These are phyloP conservation scores for Saturnispora mendoncae DNA, from an alignment of 805 yeast genomes.

Conservation along the genomic window DNA sequence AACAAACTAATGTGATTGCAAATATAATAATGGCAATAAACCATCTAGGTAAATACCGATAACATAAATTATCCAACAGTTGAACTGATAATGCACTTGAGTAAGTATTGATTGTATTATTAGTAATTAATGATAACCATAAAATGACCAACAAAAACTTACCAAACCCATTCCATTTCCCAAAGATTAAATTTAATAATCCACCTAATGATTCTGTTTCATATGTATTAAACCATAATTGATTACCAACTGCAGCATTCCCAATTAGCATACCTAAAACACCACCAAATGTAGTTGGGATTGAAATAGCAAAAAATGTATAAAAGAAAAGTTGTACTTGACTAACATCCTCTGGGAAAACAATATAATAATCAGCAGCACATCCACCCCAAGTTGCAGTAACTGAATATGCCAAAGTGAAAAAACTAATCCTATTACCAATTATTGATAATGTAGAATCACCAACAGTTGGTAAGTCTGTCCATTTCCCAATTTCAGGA, in stretches of 20 bases:
- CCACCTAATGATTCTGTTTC: conserved; percentile 65
- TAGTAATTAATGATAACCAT: conserved; percentile 68
- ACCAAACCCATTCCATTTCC: conserved; percentile 69
- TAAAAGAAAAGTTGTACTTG: conserved; percentile 44
- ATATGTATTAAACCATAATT: conserved; percentile 52
- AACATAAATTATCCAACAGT: conserved; percentile 39
- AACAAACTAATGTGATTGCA: conserved; percentile 54
- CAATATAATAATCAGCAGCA: conserved; percentile 75
- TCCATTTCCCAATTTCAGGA: conserved; percentile 31
- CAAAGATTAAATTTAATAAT: conserved; percentile 52
- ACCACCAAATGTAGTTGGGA: conserved; percentile 74
- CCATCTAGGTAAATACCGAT: conserved; percentile 70
- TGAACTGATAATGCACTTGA: conserved; percentile 78
- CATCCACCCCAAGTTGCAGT: conserved; percentile 88
- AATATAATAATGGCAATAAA: conserved; percentile 59
- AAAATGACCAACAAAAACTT: conserved; percentile 63
- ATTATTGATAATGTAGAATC: conserved; percentile 33
- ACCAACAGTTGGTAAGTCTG: conserved; percentile 30
- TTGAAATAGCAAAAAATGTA: conserved; percentile 56
- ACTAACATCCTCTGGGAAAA: conserved; percentile 66
- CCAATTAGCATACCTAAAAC: conserved; percentile 65
- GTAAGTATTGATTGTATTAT: conserved; percentile 73
- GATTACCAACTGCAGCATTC: conserved; percentile 49
- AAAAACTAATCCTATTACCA: conserved; percentile 68
- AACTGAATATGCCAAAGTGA: conserved; percentile 64